These are phyloP conservation scores for Macrophomina phaseolina DNA, from an alignment of 2,329 filamentous ascomycete species.

Conservation along the genomic window DNA sequence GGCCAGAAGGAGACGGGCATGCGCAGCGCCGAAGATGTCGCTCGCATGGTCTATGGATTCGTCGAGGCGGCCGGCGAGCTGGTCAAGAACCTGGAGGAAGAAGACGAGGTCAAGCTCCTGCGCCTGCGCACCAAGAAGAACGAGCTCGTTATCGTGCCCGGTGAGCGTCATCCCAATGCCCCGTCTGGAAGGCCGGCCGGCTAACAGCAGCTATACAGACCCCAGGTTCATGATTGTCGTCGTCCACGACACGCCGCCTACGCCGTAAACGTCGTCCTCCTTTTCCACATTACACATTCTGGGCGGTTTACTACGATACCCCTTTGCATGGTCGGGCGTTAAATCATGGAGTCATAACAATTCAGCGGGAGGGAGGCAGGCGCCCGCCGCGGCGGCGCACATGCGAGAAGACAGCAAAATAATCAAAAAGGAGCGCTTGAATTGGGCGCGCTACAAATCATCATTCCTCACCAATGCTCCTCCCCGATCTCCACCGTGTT, in stretches of 20 bases:
- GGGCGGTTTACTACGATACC: constrained; percentile 26
- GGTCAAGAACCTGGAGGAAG: constrained; percentile 74
- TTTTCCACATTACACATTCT: constrained; percentile 1
- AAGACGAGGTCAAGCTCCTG: constrained; percentile 79
- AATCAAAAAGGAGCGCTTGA: background rate
- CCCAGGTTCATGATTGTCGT: constrained; percentile 78
- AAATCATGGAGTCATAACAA: constrained; percentile 19
- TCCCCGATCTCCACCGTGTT: constrained; percentile 70
- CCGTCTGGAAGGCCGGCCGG: background rate
- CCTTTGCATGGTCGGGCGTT: constrained; percentile 26
- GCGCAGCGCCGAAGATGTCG: constrained; percentile 73
- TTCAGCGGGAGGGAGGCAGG: background rate
- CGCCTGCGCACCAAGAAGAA: constrained; percentile 83
- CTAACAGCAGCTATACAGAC: constrained; percentile 50
- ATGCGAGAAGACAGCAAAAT: background rate
- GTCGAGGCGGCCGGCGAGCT: constrained; percentile 71
- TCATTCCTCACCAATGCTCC: constrained; percentile 64
- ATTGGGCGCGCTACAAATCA: background rate
- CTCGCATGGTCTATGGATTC: constrained; percentile 77
- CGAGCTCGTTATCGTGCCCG: constrained; percentile 80
- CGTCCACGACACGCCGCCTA: constrained; percentile 79
- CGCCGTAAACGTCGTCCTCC: constrained; percentile 35
- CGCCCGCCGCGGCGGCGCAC: background rate
- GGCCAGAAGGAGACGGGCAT: constrained; percentile 52
- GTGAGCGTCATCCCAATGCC: constrained; percentile 39